Base-by-base conservation (phyloP, 1,284 basidiomycete species). In the Naganishia liquefaciens region DNA sequence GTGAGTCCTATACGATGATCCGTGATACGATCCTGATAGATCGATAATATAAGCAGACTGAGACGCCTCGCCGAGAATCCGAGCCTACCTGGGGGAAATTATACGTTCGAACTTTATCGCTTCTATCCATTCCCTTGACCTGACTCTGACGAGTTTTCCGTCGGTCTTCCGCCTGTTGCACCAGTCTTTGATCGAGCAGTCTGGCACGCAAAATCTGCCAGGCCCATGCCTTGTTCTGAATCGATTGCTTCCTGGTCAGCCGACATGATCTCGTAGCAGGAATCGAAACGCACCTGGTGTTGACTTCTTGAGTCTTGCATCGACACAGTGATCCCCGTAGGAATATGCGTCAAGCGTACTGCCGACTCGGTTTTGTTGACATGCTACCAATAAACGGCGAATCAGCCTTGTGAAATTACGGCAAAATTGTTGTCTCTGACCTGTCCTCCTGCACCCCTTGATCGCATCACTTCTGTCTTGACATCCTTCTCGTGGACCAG, bases 301-400 rank as follows among this genome's bases (percentile, higher is more conserved):
- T 99, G 95, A 73, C 89, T 93, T 10, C 96, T 86, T 69, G 94
- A 93, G 72, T 99, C 95, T 80, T 99, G 96, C 92, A 98, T 98
- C 3, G 93, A 94, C 10, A 99, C 96, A 0, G 88, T 89, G 63
- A 98, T 90, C 0, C 94, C 93, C 0, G 93, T 91, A 0, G 96
- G 95, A 15, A 91, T 80, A 72, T 99, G 96, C 0, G 93, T 96
- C 40, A 99, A 79, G 1, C 96, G 88, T n/a, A 99, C 91, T 1
- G 96, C 96, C 0, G 93, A 97, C 78, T 99, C 96, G 0, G 95
- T 99, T 83, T 91, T 93, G 81, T 99, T 99, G 73, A 99, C 96
- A 80, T 99, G 95, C 88, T 95, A 73, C 3, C 54, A 42, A 64
- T n/a, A 23, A 13, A 19, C 40, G 46, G 43, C 68, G 33, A 71